Conservation (phyloP, 106 monocot genomes). For the Allium cepa region DNA sequence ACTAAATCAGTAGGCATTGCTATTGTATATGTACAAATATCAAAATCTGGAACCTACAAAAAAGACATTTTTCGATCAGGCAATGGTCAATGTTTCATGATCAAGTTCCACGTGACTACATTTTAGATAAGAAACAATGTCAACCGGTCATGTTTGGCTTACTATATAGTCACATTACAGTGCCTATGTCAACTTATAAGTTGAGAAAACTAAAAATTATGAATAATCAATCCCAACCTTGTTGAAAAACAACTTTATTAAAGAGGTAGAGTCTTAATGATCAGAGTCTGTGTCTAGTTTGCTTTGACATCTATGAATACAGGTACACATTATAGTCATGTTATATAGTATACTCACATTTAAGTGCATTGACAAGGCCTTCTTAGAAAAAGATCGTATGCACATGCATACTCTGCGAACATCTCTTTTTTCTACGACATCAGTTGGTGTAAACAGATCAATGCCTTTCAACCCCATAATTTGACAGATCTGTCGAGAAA, state of each 20-base stretch:
- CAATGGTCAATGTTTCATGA: neutral
- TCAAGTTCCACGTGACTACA: neutral
- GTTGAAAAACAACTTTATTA: too few species aligned
- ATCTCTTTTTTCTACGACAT: conserved; percentile 69
- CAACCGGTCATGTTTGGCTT: too few species aligned
- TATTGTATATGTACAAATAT: conserved; percentile 55
- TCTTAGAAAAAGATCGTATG: conserved; percentile 70
- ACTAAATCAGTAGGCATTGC: conserved; percentile 64
- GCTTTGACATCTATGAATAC: too few species aligned
- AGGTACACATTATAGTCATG: neutral
- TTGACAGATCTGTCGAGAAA: conserved; percentile 42
- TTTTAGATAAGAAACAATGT: neutral
- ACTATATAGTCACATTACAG: too few species aligned
- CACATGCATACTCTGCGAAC: conserved; percentile 73
- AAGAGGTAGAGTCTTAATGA: too few species aligned
- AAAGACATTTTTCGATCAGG: neutral
- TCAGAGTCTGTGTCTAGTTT: too few species aligned
- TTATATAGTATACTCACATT: conserved; percentile 20
- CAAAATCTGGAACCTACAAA: conserved; percentile 69
- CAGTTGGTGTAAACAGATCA: conserved; percentile 60
- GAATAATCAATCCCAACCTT: too few species aligned
- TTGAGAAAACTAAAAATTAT: too few species aligned
- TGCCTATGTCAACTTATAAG: too few species aligned
- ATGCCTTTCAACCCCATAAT: conserved; percentile 52
- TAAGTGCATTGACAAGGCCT: conserved; percentile 34